These are phyloP conservation scores for Meira miltonrushii DNA, from an alignment of 1,284 basidiomycete species.

Conservation along the genomic window DNA sequence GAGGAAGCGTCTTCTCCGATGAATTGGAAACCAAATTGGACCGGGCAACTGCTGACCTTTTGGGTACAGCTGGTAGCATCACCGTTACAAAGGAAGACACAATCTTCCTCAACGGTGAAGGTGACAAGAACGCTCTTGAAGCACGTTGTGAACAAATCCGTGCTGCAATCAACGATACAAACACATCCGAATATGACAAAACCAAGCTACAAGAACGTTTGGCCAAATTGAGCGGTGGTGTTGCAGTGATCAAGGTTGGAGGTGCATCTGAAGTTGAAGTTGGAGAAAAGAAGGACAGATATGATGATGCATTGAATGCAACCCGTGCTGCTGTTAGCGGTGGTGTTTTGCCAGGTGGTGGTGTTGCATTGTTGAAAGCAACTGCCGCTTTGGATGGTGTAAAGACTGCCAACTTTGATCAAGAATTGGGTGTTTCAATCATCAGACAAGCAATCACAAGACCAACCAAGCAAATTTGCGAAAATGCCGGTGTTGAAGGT, in stretches of 20 bases:
- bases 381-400: constrained; percentile 74
- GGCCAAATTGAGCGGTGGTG: constrained; percentile 90
- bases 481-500: constrained; percentile 91
- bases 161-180: constrained; percentile 70
- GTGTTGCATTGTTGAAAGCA: constrained; percentile 84
- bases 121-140: constrained; percentile 44
- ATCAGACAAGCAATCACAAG: constrained; percentile 80
- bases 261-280: constrained; percentile 92
- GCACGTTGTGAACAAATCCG: constrained; percentile 83
- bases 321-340: constrained; percentile 97
- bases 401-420: constrained; percentile 88
- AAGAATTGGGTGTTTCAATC: constrained; percentile 90
- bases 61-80: constrained; percentile 84
- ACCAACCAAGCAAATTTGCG: constrained; percentile 75
- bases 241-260: constrained; percentile 97
- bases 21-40: constrained; percentile 98
- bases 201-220: constrained; percentile 94
- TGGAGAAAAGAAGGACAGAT: constrained; percentile 98
- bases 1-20: constrained; percentile 94
- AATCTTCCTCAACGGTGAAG: constrained; percentile 84
- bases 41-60: constrained; percentile 77
- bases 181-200: constrained; percentile 88
- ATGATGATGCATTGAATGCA: constrained; percentile 94
- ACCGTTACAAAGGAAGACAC: constrained; percentile 98
- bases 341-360: constrained; percentile 86